A percentile compares a stretch with the other conserved stretches of the same genome.
Evolutionary conservation across 2,329 filamentous ascomycete genomes (phyloP).

Genomic region (Lomentospora prolificans): DNA sequence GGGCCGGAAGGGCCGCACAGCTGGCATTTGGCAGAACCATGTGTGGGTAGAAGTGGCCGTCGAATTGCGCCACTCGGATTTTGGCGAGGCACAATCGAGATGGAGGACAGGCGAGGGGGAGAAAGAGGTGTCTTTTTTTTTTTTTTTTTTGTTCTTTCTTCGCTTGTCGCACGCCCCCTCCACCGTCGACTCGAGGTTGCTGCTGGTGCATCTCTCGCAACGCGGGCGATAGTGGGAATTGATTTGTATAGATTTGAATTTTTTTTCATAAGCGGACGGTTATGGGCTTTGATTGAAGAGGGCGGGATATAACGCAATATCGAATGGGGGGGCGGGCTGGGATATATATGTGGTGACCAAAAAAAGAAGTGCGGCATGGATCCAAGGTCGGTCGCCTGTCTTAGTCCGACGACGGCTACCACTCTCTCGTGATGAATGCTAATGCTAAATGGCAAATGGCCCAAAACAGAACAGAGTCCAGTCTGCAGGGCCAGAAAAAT

Average conservation of each 20-base stretch:
- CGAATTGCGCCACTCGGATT: too few relatives aligned
- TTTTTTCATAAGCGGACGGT: neutral
- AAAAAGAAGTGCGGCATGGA: neutral
- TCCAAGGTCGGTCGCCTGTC: neutral
- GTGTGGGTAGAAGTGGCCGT: too few relatives aligned
- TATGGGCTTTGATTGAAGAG: neutral
- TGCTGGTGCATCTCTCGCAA: neutral
- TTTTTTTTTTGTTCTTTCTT: too few relatives aligned
- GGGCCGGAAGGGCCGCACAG: neutral
- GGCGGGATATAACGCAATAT: neutral
- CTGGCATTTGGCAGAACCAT: neutral
- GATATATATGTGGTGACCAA: neutral
- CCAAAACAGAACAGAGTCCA: neutral
- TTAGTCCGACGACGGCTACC: too few relatives aligned
- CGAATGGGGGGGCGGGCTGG: neutral
- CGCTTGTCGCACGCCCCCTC: neutral
- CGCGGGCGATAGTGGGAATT: neutral
- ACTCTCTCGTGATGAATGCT: neutral
- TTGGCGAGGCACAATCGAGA: too few relatives aligned
- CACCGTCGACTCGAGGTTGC: neutral
- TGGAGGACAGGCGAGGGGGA: too few relatives aligned
- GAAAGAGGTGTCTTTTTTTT: too few relatives aligned
- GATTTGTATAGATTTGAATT: slow-evolving; percentile 2
- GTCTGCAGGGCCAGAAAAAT: neutral
- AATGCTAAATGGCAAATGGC: neutral